Evolutionary conservation across 208 protist species (phyloP), one percentile per base, ranked within the genome.

Genomic region (Acanthamoeba royreba): DNA sequence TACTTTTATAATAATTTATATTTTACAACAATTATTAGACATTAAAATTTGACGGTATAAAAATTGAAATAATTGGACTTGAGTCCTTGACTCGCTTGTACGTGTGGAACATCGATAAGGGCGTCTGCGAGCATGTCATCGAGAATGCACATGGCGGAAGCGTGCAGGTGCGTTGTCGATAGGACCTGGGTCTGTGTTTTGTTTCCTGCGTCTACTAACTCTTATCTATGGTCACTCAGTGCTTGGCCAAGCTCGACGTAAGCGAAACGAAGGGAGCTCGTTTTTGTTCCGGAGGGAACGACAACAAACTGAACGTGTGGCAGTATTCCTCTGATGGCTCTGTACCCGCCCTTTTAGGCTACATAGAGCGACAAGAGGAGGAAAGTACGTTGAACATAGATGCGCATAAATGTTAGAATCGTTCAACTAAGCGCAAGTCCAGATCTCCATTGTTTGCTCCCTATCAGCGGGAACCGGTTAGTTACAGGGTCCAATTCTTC

Each of bases 341-440:
- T 5, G 11, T 2, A n/a, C 69, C 69, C 40, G 13, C 11, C 25
- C 33, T 81, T 19, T 22, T 81, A 19, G 87, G 55, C 58, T 55
- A 35, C 25, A 92, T 92, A 17, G n/a, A 8, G 53, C 87, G 87
- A 42, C 55, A 92, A n/a, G 87, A 92, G 22, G 87, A 92, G 53
- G 87, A 92, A 31, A 92, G 87, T 92, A 92, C 45, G 55, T 46
- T 35, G n/a, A n/a, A n/a, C n/a, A n/a, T n/a, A n/a, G n/a, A n/a
- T n/a, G n/a, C n/a, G n/a, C n/a, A n/a, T n/a, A n/a, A n/a, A n/a
- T n/a, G n/a, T n/a, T n/a, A n/a, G n/a, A n/a, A n/a, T n/a, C n/a
- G n/a, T n/a, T n/a, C n/a, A n/a, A n/a, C n/a, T n/a, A n/a, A n/a
- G n/a, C n/a, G n/a, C n/a, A n/a, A n/a, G 13, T 74, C 22, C 58